Evolutionary conservation across 2,329 filamentous ascomycete species (phyloP).

Genomic region (Metarhizium sp.): DNA sequence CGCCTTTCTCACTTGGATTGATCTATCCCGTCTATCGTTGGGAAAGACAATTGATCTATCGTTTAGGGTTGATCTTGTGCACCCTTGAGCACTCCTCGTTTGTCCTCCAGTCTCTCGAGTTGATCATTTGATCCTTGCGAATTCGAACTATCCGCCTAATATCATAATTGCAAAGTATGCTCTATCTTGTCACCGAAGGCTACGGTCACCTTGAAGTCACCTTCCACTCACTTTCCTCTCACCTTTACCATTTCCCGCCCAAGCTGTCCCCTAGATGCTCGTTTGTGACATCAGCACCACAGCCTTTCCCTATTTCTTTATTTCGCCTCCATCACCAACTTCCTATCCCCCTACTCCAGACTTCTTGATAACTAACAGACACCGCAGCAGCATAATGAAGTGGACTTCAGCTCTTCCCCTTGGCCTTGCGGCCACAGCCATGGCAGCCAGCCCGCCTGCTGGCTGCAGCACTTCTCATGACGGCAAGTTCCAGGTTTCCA

Average conservation of each 20-base stretch:
- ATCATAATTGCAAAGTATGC: constrained; percentile 5
- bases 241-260: background rate
- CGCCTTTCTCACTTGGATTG: constrained; percentile 11
- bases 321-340: background rate
- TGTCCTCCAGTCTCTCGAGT: background rate
- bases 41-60: constrained; percentile 6
- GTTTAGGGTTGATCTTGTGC: background rate
- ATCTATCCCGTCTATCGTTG: constrained; percentile 24
- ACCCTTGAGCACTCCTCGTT: background rate
- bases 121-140: background rate
- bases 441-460: constrained; percentile 35
- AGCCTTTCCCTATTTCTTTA: background rate
- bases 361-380: background rate
- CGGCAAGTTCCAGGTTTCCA: constrained; percentile 50
- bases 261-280: background rate
- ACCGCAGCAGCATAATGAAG: constrained; percentile 23
- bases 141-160: background rate
- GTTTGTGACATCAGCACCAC: background rate
- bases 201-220: background rate
- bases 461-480: constrained; percentile 42
- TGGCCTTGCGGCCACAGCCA: constrained; percentile 32
- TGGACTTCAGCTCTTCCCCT: constrained; percentile 16
- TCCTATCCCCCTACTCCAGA: background rate
- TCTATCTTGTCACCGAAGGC: background rate
- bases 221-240: background rate